Percentiles rank a stretch among this genome's conserved stretches.
Conservation (phyloP, 768 basidiomycete species). For the Polyporus arcularius region DNA sequence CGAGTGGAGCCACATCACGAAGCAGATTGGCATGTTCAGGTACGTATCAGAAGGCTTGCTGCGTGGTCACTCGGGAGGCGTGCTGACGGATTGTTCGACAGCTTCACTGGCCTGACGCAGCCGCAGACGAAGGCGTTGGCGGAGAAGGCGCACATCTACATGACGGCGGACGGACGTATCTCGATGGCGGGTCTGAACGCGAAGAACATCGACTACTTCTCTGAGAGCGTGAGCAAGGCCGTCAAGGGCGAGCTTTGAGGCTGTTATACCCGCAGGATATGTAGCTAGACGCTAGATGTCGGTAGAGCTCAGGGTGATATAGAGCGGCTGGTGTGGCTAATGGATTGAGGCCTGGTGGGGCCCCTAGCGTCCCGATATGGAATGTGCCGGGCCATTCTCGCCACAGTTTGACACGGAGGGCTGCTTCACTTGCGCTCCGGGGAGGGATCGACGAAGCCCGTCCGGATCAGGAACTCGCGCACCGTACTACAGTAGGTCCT, state of each 20-base stretch:
- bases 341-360: not conserved
- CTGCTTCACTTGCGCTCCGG: constrained; percentile 6
- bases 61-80: not conserved
- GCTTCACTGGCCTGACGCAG: constrained; percentile 84
- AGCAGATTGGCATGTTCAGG: constrained; percentile 99
- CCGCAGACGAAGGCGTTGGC: constrained; percentile 82
- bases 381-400: constrained; percentile 1
- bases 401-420: constrained; percentile 9
- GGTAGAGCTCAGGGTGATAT: not conserved
- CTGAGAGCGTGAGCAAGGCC: constrained; percentile 79
- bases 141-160: constrained; percentile 88
- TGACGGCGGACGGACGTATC: constrained; percentile 92
- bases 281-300: constrained; percentile 4
- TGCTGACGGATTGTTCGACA: constrained; percentile 7
- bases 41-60: constrained; percentile 35
- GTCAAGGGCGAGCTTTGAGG: constrained; percentile 71
- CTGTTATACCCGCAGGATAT: not conserved
- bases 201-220: constrained; percentile 87
- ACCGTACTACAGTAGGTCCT: not conserved
- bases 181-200: constrained; percentile 92
- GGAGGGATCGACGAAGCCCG: constrained; percentile 11
- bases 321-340: constrained; percentile 15
- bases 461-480: constrained; percentile 19
- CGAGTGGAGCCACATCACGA: constrained; percentile 92
- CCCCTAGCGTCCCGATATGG: not conserved